Evolutionary conservation across 192 early-diverging fungal genomes (phyloP), one percentile per base, ranked within the genome.

Genomic region (Gaertneriomyces sp.): DNA sequence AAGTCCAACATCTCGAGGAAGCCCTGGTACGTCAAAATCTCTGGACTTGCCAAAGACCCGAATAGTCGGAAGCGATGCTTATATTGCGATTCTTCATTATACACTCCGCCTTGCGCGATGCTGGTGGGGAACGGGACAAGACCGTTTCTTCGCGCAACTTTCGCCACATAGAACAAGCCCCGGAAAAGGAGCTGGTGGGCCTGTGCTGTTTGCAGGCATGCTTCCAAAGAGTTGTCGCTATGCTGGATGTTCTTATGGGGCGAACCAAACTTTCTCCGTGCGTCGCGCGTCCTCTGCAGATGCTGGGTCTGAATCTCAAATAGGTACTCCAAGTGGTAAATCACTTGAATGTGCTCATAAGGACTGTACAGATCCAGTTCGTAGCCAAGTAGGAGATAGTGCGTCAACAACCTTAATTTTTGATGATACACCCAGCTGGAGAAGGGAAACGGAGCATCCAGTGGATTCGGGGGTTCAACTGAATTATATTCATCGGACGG

Each of bases 361-460:
- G 56, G 12, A n/a, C 81, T 79, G 65, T 88, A 90, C 0, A 90
- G 71, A 46, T 87, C 88, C 1, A 88, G 60, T 53, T 90, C 88
- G 71, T 86, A 88, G 6, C 88, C 88, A 0, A 87, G 62, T 25
- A 79, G 58, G 11, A 89, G 50, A 55, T 83, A 61, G 7, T 74
- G 71, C 44, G 84, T 79, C 69, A 88, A 72, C 54, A 85, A 69
- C 17, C 57, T 74, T 1, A 87, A 64, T 60, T 88, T 87, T 42
- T 76, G 74, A 46, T 85, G 75, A 66, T 83, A 88, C 9, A 76
- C 77, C 88, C 88, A 90, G 0, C 78, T 82, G 4, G 86, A 88
- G 14, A 89, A 74, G 50, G 81, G 80, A 55, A 71, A 88, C 1
- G 80, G 78, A 6, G 46, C 42, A 33, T 33, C 25, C 25, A 33